A percentile compares a stretch with the other conserved stretches of the same genome.
Conservation (phyloP, 1,139 yeast genomes). For the Kazachstania sp. region DNA sequence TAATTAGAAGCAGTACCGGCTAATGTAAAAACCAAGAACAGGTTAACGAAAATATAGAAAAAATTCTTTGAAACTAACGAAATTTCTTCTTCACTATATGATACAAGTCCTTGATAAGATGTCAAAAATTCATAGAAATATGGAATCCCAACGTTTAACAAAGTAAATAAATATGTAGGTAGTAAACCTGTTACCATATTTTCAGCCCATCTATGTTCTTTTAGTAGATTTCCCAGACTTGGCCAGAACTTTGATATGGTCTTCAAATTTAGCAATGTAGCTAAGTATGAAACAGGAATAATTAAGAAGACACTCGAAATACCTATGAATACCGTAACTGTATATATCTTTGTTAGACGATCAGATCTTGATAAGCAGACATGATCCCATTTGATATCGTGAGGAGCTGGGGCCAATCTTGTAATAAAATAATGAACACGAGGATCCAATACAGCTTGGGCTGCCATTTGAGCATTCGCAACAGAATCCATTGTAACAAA, state of each 20-base stretch:
- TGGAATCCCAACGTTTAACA: conserved; percentile 59
- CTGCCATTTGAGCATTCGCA: conserved; percentile 80
- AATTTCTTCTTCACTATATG: conserved; percentile 68
- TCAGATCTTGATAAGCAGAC: conserved; percentile 53
- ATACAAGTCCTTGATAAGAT: conserved; percentile 59
- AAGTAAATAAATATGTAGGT: conserved; percentile 67
- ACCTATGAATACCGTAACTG: conserved; percentile 54
- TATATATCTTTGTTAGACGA: conserved; percentile 47
- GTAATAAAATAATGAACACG: conserved; percentile 65
- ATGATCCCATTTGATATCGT: conserved; percentile 70
- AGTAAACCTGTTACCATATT: conserved; percentile 65
- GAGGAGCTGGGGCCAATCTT: conserved; percentile 71
- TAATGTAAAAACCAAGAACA: conserved; percentile 68
- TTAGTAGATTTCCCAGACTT: conserved; percentile 50
- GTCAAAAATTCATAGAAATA: conserved; percentile 62
- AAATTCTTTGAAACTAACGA: conserved; percentile 70
- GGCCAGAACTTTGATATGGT: conserved; percentile 72
- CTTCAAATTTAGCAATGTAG: conserved; percentile 62
- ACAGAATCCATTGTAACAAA: conserved; percentile 78
- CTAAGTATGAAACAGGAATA: conserved; percentile 65
- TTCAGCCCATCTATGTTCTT: conserved; percentile 58
- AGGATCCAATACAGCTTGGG: conserved; percentile 74
- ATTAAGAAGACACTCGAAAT: conserved; percentile 55
- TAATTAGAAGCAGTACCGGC: conserved; percentile 74
- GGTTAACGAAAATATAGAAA: conserved; percentile 67